These are phyloP conservation scores for Pythium aphanidermatum DNA, from an alignment of 352 stramenopile genomes.

Conservation along the genomic window DNA sequence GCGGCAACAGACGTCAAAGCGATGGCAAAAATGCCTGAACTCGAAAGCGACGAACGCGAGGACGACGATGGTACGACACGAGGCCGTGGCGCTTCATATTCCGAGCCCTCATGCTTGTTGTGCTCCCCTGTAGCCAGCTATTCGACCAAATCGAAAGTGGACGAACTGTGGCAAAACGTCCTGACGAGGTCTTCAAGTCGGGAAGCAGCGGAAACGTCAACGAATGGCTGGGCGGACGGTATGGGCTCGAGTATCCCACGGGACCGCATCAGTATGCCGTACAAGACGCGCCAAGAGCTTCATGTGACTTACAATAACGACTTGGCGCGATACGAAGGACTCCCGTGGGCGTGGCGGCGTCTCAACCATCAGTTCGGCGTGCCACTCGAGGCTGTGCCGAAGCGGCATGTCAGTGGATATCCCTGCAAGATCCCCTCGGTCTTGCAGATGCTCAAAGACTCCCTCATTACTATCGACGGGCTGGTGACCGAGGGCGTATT, in stretches of 20 bases:
- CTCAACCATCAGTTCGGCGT: constrained; percentile 77
- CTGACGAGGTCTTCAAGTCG: no score
- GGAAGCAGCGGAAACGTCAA: no score
- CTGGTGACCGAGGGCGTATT: constrained; percentile 64
- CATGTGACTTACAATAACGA: constrained; percentile 75
- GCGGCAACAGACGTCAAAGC: constrained; percentile 4
- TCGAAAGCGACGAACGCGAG: neutral
- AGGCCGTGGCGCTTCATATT: no score
- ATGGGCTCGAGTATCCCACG: no score
- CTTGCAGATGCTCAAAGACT: constrained; percentile 68
- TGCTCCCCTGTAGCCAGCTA: no score
- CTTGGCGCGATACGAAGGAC: constrained; percentile 61
- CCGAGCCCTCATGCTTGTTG: no score
- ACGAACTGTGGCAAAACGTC: no score
- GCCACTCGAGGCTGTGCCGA: constrained; percentile 50
- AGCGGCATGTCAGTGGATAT: constrained; percentile 53
- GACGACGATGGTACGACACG: no score
- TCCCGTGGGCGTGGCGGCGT: constrained; percentile 52
- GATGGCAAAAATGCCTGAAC: neutral
- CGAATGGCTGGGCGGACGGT: no score
- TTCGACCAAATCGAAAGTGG: no score
- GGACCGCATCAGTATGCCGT: constrained; percentile 57
- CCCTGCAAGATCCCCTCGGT: constrained; percentile 62
- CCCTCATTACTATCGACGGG: constrained; percentile 43
- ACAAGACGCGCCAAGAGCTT: constrained; percentile 55